Percentiles rank a stretch among this genome's conserved stretches.
These are phyloP conservation scores for Coniella vitis DNA, from an alignment of 2,329 filamentous ascomycete genomes.

Conservation along the genomic window DNA sequence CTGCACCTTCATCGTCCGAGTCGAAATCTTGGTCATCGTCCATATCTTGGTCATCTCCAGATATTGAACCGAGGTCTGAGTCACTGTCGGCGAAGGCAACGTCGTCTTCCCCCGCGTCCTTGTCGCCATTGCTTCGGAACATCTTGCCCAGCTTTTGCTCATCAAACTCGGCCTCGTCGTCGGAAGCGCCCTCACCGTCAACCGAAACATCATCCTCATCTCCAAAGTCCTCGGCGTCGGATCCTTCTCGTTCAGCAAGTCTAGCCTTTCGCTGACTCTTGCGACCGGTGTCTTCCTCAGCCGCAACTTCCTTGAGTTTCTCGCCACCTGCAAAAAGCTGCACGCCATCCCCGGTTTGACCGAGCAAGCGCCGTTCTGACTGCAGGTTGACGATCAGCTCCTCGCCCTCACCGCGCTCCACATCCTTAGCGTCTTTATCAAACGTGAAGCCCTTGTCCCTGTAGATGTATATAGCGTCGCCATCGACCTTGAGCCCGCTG, in stretches of 20 bases:
- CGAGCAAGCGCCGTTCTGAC: constrained; percentile 71
- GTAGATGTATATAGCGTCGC: constrained; percentile 89
- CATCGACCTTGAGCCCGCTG: constrained; percentile 90
- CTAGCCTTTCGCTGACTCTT: constrained; percentile 53
- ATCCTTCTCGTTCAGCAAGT: constrained; percentile 53
- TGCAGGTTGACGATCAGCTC: constrained; percentile 90
- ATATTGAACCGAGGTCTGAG: constrained; percentile 88
- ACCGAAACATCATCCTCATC: constrained; percentile 46
- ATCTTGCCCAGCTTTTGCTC: constrained; percentile 55
- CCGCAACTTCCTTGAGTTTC: constrained; percentile 52
- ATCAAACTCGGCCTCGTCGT: constrained; percentile 50
- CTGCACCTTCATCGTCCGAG: constrained; percentile 64
- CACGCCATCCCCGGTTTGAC: constrained; percentile 74
- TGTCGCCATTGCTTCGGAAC: constrained; percentile 47
- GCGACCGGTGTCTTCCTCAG: constrained; percentile 54
- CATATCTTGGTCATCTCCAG: constrained; percentile 41
- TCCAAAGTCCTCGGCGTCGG: constrained; percentile 38
- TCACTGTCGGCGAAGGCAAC: constrained; percentile 93
- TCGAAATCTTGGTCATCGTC: constrained; percentile 46
- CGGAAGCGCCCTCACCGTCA: constrained; percentile 48
- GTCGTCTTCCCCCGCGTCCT: constrained; percentile 55
- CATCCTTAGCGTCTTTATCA: constrained; percentile 55
- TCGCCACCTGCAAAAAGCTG: constrained; percentile 78
- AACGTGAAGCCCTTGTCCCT: constrained; percentile 70
- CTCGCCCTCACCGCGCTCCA: constrained; percentile 85